Evolutionary conservation across 2,329 filamentous ascomycete species (phyloP).

Genomic region (Chrysoporthe deuterocubensis): DNA sequence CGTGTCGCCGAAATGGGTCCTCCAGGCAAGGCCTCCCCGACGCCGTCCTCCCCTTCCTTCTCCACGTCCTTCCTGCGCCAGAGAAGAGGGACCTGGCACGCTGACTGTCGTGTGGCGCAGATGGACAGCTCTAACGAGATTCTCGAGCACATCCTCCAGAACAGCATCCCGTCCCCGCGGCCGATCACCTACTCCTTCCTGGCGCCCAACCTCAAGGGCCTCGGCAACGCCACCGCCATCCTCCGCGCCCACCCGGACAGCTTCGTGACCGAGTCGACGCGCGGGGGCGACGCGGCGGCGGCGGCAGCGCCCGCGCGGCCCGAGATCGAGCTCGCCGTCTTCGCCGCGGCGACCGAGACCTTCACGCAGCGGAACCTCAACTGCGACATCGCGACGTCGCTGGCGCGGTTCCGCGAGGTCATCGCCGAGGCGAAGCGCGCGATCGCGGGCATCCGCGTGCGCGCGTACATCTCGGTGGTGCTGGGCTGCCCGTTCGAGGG

Average conservation of each 20-base stretch:
- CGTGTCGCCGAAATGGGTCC: constrained; percentile 83
- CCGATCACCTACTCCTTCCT: constrained; percentile 80
- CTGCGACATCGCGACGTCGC: constrained; percentile 74
- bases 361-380: constrained; percentile 85
- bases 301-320: constrained; percentile 38
- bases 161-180: constrained; percentile 55
- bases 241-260: constrained; percentile 55
- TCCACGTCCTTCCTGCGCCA: not conserved
- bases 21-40: constrained; percentile 60
- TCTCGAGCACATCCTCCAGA: constrained; percentile 67
- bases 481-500: constrained; percentile 80
- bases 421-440: constrained; percentile 65
- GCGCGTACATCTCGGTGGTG: constrained; percentile 81
- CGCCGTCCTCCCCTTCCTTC: not conserved
- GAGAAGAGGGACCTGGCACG: not conserved
- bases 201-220: constrained; percentile 75
- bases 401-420: constrained; percentile 71
- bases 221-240: constrained; percentile 64
- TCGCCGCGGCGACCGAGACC: constrained; percentile 79
- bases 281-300: not conserved
- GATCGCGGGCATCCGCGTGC: constrained; percentile 65
- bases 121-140: constrained; percentile 82
- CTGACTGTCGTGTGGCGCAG: constrained; percentile 42
- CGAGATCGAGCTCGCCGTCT: constrained; percentile 74
- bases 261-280: constrained; percentile 56